phyloP scores from a whole-genome alignment of 2,329 filamentous ascomycete genomes.

The Penicillium paneum region DNA sequence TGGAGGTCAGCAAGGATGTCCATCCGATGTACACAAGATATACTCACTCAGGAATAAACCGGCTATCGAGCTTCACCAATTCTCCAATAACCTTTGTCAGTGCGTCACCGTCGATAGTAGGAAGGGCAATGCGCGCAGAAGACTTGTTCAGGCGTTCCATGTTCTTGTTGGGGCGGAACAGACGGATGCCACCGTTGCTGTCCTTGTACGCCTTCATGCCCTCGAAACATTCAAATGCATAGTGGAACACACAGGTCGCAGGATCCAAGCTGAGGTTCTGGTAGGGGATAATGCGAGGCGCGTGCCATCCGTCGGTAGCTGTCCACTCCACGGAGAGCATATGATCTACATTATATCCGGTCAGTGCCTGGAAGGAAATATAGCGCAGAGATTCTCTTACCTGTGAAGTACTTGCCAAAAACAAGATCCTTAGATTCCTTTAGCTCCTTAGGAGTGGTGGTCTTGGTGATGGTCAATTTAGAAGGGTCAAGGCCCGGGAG shows the following conservation, averaged over 20 bases:
- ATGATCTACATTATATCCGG: conserved; percentile 64
- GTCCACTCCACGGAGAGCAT: conserved; percentile 97
- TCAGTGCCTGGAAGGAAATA: conserved; percentile 16
- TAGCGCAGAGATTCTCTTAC: conserved; percentile 45
- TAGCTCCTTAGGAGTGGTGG: conserved; percentile 69
- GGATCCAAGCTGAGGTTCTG: conserved; percentile 96
- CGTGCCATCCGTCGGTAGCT: conserved; percentile 74
- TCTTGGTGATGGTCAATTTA: conserved; percentile 71
- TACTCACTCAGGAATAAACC: conserved; percentile 78
- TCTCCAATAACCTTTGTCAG: conserved; percentile 78
- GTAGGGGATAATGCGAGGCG: conserved; percentile 83
- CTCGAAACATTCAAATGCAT: conserved; percentile 97
- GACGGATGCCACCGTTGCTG: conserved; percentile 68
- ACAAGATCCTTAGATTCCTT: conserved; percentile 75
- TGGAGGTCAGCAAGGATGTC: conserved; percentile 8
- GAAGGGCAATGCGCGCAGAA: conserved; percentile 83
- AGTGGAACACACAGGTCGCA: conserved; percentile 96
- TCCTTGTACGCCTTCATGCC: conserved; percentile 99
- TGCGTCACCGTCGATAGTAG: conserved; percentile 71
- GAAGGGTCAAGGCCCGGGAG: conserved; percentile 71
- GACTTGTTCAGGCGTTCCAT: conserved; percentile 94
- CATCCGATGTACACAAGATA: background rate
- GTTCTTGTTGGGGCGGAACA: conserved; percentile 95
- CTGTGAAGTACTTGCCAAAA: conserved; percentile 88
- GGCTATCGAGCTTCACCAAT: conserved; percentile 75